phyloP scores from a whole-genome alignment of 23 red algal species.

The Gracilaria gracilis region DNA sequence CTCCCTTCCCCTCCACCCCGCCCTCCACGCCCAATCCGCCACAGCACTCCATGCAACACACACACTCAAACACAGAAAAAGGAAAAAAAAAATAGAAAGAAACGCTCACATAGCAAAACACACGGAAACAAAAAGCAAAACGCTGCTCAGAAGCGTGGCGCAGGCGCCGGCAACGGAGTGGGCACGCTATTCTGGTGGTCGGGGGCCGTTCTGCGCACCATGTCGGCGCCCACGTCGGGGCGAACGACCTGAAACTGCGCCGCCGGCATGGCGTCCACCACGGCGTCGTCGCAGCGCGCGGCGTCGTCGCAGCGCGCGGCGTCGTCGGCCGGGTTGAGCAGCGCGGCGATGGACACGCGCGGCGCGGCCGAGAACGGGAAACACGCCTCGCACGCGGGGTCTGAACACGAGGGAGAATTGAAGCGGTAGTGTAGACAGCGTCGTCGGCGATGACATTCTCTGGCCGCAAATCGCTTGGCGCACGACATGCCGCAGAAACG shows the following conservation, averaged over 20 bases:
- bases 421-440: slow-evolving; percentile 30
- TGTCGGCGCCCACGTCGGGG: background rate
- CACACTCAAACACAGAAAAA: too few relatives aligned
- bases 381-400: slow-evolving; percentile 26
- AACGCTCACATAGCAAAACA: too few relatives aligned
- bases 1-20: too few relatives aligned
- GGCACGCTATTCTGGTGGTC: background rate
- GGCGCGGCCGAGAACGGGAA: slow-evolving; percentile 37
- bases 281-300: background rate
- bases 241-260: too few relatives aligned
- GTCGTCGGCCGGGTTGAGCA: slow-evolving; percentile 22
- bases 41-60: too few relatives aligned
- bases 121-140: too few relatives aligned
- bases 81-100: too few relatives aligned
- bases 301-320: background rate
- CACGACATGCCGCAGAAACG: slow-evolving; percentile 39
- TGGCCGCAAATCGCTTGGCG: slow-evolving; percentile 15
- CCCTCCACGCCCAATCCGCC: too few relatives aligned
- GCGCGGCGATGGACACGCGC: slow-evolving; percentile 22
- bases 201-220: background rate
- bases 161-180: background rate
- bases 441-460: slow-evolving; percentile 16
- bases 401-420: slow-evolving; percentile 17
- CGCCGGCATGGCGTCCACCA: background rate
- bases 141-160: too few relatives aligned